These are phyloP conservation scores for Mesembryanthemum crystallinum DNA, from an alignment of 148 eudicot genomes.

Conservation along the genomic window DNA sequence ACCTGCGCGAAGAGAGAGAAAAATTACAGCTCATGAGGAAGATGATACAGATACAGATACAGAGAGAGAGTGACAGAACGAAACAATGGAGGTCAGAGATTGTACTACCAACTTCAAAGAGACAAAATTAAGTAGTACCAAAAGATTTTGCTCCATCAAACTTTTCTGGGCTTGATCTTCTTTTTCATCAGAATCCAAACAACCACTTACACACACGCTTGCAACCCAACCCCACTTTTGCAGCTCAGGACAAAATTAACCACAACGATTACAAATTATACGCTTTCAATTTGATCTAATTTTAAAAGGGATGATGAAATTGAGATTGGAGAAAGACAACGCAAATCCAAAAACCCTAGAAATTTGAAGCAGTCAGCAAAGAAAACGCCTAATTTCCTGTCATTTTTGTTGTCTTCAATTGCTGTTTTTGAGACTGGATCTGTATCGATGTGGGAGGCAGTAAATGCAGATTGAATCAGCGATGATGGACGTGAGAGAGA, in stretches of 20 bases:
- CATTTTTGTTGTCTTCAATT: neutral
- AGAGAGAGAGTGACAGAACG: slow-evolving; percentile 30
- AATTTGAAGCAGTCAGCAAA: slow-evolving; percentile 17
- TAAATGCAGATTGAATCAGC: neutral
- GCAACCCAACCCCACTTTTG: neutral
- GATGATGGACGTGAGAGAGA: no score
- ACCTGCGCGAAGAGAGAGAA: neutral
- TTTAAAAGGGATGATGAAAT: neutral
- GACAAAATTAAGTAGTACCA: neutral
- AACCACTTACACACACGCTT: slow-evolving; percentile 26
- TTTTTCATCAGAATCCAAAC: slow-evolving; percentile 14
- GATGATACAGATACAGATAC: no score
- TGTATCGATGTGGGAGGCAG: neutral
- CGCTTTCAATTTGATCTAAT: neutral
- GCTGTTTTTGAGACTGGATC: slow-evolving; percentile 2
- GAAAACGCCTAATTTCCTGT: slow-evolving; percentile 25
- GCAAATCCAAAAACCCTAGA: slow-evolving; percentile 12
- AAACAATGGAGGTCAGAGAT: slow-evolving; percentile 8
- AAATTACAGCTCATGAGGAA: slow-evolving; percentile 20
- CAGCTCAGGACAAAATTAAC: neutral
- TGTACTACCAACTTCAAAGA: neutral
- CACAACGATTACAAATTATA: neutral
- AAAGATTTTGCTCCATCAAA: neutral
- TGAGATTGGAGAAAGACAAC: slow-evolving; percentile 9
- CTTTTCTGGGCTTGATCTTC: neutral